Percentiles rank a stretch among this genome's conserved stretches.
Conservation (phyloP, 805 yeast genomes). For the Lipomyces sp. region DNA sequence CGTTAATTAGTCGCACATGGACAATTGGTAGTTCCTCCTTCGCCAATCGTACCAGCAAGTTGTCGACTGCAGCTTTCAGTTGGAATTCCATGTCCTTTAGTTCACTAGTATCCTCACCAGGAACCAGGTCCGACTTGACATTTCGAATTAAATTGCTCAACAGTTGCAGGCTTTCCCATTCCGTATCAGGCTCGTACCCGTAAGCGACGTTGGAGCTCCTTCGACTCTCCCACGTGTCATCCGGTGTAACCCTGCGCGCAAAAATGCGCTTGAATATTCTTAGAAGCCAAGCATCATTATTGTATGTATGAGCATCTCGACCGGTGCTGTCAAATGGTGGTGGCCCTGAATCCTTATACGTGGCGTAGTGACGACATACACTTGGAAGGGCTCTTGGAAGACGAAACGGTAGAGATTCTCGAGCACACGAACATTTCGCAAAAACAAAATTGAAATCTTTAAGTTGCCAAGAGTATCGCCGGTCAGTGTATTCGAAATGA, state of each 20-base stretch:
- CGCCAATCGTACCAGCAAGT: constrained; percentile 14
- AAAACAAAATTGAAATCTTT: neutral
- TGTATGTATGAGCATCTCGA: neutral
- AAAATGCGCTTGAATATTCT: neutral
- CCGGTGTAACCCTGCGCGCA: neutral
- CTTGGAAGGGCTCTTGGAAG: neutral
- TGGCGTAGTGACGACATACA: neutral
- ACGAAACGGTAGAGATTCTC: neutral
- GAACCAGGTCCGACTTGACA: constrained; percentile 22
- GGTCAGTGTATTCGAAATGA: neutral
- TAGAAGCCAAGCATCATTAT: neutral
- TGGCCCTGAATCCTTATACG: neutral
- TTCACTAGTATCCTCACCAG: constrained; percentile 12
- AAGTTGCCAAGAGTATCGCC: neutral
- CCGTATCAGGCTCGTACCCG: constrained; percentile 32
- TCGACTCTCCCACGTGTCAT: constrained; percentile 19
- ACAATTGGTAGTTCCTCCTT: constrained; percentile 27
- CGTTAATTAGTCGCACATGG: constrained; percentile 28
- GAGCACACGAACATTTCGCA: neutral
- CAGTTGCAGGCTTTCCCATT: constrained; percentile 34
- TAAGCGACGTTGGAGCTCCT: constrained; percentile 6
- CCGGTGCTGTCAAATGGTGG: neutral
- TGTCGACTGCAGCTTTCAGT: constrained; percentile 25
- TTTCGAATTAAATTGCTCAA: constrained; percentile 29
- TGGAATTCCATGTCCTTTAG: constrained; percentile 25